Evolutionary conservation across 2,329 filamentous ascomycete species (phyloP).

Genomic region (Polytolypa hystricis): DNA sequence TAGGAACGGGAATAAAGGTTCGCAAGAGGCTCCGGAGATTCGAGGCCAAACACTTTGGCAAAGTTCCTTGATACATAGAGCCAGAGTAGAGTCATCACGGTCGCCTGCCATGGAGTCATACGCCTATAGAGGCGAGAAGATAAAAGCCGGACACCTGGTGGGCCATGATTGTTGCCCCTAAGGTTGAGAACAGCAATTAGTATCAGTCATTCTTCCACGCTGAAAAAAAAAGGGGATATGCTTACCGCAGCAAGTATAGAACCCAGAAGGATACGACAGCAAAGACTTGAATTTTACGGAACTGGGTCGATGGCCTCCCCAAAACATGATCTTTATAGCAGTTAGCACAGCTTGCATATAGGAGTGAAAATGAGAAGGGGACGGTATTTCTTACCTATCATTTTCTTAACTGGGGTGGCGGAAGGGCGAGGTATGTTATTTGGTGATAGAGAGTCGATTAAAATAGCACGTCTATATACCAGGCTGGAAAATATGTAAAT

Average conservation of each 20-base stretch:
- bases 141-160: conserved; percentile 59
- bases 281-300: conserved; percentile 84
- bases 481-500: too few relatives aligned
- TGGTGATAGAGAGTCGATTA: too few relatives aligned
- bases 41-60: conserved; percentile 78
- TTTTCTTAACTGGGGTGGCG: too few relatives aligned
- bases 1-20: conserved; percentile 89
- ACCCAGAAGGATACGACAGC: conserved; percentile 88
- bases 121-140: conserved; percentile 59
- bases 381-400: too few relatives aligned
- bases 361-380: not conserved
- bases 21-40: conserved; percentile 83
- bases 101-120: conserved; percentile 80
- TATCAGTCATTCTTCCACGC: not conserved
- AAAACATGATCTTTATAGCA: conserved; percentile 72
- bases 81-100: conserved; percentile 78
- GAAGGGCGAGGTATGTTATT: too few relatives aligned
- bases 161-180: conserved; percentile 79
- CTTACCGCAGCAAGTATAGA: conserved; percentile 64
- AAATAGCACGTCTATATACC: too few relatives aligned
- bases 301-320: conserved; percentile 80
- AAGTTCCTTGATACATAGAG: conserved; percentile 90
- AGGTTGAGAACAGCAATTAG: not conserved
- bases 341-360: not conserved
- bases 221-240: conserved; percentile 5